Evolutionary conservation across 1,139 yeast genomes (phyloP).

Genomic region (Kodamaea suecica): DNA sequence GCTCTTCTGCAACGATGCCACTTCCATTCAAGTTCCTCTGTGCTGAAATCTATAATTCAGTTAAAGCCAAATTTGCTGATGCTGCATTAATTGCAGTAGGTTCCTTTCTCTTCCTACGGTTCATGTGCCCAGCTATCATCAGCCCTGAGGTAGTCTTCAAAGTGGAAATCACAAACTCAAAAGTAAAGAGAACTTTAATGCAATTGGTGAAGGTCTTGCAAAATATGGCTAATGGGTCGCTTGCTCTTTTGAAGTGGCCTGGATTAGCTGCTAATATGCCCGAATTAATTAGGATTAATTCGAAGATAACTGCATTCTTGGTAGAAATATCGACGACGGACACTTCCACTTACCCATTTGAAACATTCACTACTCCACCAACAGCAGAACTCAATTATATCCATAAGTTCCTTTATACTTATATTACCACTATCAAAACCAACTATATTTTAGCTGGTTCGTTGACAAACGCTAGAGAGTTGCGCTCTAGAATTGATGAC

Average conservation of each 20-base stretch:
- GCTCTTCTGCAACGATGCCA: constrained; percentile 61
- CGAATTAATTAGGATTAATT: constrained; percentile 44
- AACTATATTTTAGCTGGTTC: constrained; percentile 29
- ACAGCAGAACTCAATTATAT: constrained; percentile 53
- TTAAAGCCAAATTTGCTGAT: constrained; percentile 64
- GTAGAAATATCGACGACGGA: constrained; percentile 13
- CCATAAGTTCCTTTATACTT: constrained; percentile 63
- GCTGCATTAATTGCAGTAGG: constrained; percentile 76
- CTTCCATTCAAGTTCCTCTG: constrained; percentile 73
- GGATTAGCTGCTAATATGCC: constrained; percentile 40
- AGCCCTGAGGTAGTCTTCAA: constrained; percentile 69
- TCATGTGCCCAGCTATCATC: constrained; percentile 88
- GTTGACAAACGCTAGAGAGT: constrained; percentile 19
- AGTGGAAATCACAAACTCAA: constrained; percentile 45
- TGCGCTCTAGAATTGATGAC: constrained; percentile 25
- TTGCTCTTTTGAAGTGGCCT: constrained; percentile 59
- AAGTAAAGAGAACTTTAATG: constrained; percentile 69
- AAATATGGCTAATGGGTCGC: constrained; percentile 79
- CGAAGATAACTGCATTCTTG: constrained; percentile 49
- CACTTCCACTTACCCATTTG: constrained; percentile 30
- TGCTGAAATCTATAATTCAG: constrained; percentile 63
- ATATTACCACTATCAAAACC: constrained; percentile 54
- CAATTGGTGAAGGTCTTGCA: constrained; percentile 84
- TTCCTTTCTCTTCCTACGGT: constrained; percentile 79
- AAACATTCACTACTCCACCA: constrained; percentile 24